A percentile compares a stretch with the other conserved stretches of the same genome.
Conservation (phyloP, 345 rosid genomes). For the Acer negundo region DNA sequence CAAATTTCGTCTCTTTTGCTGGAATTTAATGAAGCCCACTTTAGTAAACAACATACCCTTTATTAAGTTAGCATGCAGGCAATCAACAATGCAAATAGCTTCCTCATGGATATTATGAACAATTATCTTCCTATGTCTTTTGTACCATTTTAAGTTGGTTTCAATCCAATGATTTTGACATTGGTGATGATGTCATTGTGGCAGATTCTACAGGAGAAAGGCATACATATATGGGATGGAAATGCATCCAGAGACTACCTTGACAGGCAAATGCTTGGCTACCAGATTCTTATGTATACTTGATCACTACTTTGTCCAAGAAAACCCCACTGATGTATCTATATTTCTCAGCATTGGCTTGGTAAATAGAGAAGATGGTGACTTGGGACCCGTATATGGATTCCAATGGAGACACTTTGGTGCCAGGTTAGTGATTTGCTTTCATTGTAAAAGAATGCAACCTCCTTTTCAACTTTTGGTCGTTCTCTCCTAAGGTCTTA, state of each 20-base stretch:
- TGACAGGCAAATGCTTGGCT: conserved; percentile 30
- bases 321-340: neutral
- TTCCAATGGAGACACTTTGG: conserved; percentile 48
- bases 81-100: neutral
- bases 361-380: conserved; percentile 40
- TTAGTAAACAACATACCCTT: neutral
- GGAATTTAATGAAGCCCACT: too few species aligned
- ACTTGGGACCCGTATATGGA: conserved; percentile 39
- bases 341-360: conserved; percentile 28
- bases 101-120: neutral
- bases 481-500: neutral
- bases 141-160: neutral
- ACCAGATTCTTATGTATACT: neutral
- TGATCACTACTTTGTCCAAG: neutral
- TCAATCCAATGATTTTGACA: neutral
- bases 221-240: conserved; percentile 41
- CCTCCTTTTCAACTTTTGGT: neutral
- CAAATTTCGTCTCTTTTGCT: too few species aligned
- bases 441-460: neutral
- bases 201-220: conserved; percentile 39
- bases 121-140: neutral
- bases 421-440: conserved; percentile 31
- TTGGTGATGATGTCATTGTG: neutral
- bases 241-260: conserved; percentile 47
- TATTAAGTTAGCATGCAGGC: neutral